Conservation (phyloP, 495 filamentous ascomycete species). For the Baudoinia panamericana region DNA sequence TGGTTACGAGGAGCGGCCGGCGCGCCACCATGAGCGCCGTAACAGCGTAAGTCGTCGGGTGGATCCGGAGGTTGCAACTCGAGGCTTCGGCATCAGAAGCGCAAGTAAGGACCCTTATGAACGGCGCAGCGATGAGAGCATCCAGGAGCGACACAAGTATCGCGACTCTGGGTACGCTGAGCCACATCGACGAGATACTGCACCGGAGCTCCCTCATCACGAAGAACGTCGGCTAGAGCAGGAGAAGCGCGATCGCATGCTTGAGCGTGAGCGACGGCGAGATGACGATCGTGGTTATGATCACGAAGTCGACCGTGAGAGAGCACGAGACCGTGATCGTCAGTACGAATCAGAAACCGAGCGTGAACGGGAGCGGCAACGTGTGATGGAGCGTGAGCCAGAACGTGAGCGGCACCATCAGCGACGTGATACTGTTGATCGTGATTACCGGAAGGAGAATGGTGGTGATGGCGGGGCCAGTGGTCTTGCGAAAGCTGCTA, state of each 20-base stretch:
- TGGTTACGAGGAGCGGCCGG: constrained; percentile 21
- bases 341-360: constrained; percentile 1
- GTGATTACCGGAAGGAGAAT: constrained; percentile 16
- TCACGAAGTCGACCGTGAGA: constrained; percentile 12
- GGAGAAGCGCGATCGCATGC: constrained; percentile 9
- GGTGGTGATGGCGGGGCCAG: neutral
- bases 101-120: constrained; percentile 19
- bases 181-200: constrained; percentile 16
- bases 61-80: constrained; percentile 1
- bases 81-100: constrained; percentile 31
- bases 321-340: constrained; percentile 3
- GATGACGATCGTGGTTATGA: constrained; percentile 17
- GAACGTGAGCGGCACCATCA: constrained; percentile 21
- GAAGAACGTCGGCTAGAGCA: constrained; percentile 9
- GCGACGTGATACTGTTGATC: constrained; percentile 15
- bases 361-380: constrained; percentile 10
- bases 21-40: constrained; percentile 17
- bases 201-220: constrained; percentile 8
- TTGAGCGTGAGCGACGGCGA: constrained; percentile 15
- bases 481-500: constrained; percentile 9
- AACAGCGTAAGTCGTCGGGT: constrained; percentile 20
- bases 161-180: constrained; percentile 16
- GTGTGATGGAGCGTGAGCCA: constrained; percentile 19
- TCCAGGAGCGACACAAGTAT: constrained; percentile 1
- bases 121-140: constrained; percentile 17